A percentile compares a stretch with the other conserved stretches of the same genome.
These are phyloP conservation scores for Debaryomyces coudertii DNA, from an alignment of 1,139 yeast genomes.

Conservation along the genomic window DNA sequence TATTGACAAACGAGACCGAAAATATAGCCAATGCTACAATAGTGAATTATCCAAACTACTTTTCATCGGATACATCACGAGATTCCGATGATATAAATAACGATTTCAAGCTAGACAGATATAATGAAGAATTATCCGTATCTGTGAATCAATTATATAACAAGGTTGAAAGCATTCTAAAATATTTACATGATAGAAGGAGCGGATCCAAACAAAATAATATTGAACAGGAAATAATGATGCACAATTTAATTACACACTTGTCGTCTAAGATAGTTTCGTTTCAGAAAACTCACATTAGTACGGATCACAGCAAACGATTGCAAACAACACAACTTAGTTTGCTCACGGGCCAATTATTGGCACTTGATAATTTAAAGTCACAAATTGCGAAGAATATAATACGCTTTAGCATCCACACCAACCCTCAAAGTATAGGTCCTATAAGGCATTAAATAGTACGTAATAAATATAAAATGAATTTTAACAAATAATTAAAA, in stretches of 20 bases:
- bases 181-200: constrained; percentile 18
- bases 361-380: constrained; percentile 28
- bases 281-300: constrained; percentile 14
- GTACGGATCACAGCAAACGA: constrained; percentile 14
- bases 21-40: constrained; percentile 32
- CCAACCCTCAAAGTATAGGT: constrained; percentile 2
- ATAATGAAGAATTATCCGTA: constrained; percentile 19
- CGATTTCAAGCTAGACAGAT: constrained; percentile 12
- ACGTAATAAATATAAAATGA: background rate
- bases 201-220: constrained; percentile 14
- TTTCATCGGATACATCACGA: constrained; percentile 10
- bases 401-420: constrained; percentile 11
- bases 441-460: background rate
- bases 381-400: constrained; percentile 23
- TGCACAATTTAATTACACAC: constrained; percentile 30
- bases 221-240: constrained; percentile 13
- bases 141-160: constrained; percentile 28
- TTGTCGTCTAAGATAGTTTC: constrained; percentile 27
- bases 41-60: constrained; percentile 27
- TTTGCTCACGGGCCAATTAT: constrained; percentile 33
- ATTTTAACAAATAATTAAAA: background rate
- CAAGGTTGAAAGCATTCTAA: constrained; percentile 24
- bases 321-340: constrained; percentile 32
- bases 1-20: constrained; percentile 29
- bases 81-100: constrained; percentile 13